Conservation (phyloP, 306 rosid species). For the Heteromeles arbutifolia region DNA sequence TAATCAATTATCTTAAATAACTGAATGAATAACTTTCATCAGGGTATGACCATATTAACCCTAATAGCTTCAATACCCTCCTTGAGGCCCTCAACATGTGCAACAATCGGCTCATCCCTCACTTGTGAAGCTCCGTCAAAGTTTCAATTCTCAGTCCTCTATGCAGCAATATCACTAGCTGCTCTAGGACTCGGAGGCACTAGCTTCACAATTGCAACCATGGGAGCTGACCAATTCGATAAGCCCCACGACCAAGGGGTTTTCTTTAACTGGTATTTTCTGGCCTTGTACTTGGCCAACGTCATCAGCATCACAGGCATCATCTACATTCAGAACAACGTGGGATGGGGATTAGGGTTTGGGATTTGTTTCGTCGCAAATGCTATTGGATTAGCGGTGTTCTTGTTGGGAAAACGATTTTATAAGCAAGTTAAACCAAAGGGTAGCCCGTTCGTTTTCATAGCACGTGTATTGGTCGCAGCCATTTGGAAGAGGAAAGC, state of each 20-base stretch:
- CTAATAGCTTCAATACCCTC: slow-evolving; percentile 18
- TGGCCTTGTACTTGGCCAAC: slow-evolving; percentile 21
- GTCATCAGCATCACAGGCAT: slow-evolving; percentile 18
- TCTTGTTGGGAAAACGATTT: slow-evolving; percentile 26
- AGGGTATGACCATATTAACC: slow-evolving; percentile 27
- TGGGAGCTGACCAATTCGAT: slow-evolving; percentile 37
- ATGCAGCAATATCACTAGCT: slow-evolving; percentile 17
- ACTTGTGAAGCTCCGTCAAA: slow-evolving; percentile 20
- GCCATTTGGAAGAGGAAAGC: slow-evolving; percentile 19
- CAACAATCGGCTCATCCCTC: background rate
- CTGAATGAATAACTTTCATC: background rate
- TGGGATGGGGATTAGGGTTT: slow-evolving; percentile 40
- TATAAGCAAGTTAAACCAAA: slow-evolving; percentile 25
- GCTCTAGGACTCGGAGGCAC: slow-evolving; percentile 32
- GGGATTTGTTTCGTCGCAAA: slow-evolving; percentile 15
- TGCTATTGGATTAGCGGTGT: background rate
- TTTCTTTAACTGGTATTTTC: slow-evolving; percentile 38
- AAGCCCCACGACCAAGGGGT: slow-evolving; percentile 6
- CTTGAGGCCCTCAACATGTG: slow-evolving; percentile 25
- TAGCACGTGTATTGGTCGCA: slow-evolving; percentile 33
- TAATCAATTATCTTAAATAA: background rate
- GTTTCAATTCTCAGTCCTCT: slow-evolving; percentile 29
- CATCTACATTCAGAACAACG: slow-evolving; percentile 31
- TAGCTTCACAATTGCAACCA: slow-evolving; percentile 35
- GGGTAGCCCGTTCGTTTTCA: slow-evolving; percentile 33